phyloP scores from a whole-genome alignment of 805 yeast genomes.

The Metschnikowia proteae region DNA sequence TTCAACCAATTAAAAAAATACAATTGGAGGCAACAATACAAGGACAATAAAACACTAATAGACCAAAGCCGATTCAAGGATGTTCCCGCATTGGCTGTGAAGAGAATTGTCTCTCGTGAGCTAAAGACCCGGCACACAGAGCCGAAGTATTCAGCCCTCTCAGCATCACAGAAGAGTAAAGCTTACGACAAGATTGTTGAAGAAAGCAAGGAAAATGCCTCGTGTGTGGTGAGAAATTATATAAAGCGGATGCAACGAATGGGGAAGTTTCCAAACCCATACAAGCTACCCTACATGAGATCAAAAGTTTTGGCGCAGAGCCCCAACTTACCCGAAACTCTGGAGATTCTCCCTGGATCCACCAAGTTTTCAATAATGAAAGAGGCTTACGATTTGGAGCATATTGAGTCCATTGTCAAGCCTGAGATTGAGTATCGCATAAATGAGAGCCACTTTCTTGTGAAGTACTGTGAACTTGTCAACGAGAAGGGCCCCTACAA shows the following conservation, averaged over 20 bases:
- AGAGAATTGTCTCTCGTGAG: conserved; percentile 9
- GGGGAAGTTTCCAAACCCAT: conserved; percentile 31
- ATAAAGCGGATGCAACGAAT: conserved; percentile 26
- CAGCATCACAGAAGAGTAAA: conserved; percentile 2
- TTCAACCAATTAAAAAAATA: conserved; percentile 9
- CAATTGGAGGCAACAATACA: conserved; percentile 20
- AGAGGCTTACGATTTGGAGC: conserved; percentile 31
- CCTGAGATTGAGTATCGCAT: conserved; percentile 34
- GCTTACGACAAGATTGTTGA: conserved; percentile 13
- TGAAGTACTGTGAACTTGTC: conserved; percentile 19
- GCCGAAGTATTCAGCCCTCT: not conserved
- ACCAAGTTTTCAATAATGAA: conserved; percentile 19
- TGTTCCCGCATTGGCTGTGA: conserved; percentile 10
- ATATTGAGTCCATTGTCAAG: conserved; percentile 29
- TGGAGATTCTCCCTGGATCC: conserved; percentile 22
- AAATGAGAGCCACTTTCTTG: conserved; percentile 25
- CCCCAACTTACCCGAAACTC: conserved; percentile 10
- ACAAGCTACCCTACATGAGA: conserved; percentile 27
- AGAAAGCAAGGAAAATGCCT: conserved; percentile 14
- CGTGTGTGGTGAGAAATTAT: conserved; percentile 25
- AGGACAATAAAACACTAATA: conserved; percentile 9
- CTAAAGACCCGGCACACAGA: not conserved
- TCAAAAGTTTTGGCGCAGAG: conserved; percentile 10
- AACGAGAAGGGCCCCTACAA: conserved; percentile 35
- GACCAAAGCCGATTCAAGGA: conserved; percentile 11